Evolutionary conservation across 768 basidiomycete genomes (phyloP), one percentile per base, ranked within the genome.

Genomic region (Pseudohyphozyma bogoriensis): DNA sequence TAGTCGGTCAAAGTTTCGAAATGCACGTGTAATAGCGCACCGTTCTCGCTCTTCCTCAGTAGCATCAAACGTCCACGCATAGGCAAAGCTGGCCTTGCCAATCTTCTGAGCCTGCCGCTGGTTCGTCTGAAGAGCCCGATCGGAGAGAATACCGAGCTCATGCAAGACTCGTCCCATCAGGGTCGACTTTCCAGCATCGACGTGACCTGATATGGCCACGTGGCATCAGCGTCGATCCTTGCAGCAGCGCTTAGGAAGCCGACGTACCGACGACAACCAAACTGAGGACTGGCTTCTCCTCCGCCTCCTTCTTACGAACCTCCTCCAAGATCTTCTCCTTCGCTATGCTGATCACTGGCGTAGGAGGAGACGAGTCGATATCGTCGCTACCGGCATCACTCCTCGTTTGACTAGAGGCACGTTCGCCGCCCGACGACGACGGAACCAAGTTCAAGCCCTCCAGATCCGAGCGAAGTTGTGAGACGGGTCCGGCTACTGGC

Each of bases 141-240:
- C 91, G 62, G 87, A 86, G 51, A 96, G 72, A 66, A 81, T 79
- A 18, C 95, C 95, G 2, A 93, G 79, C 64, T 97, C 95, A 72
- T 96, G 96, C 54, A 97, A 70, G 60, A 99, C 70, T 57, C 93
- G 79, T 2, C 95, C 95, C 89, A 97, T 96, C 31, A 99, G 76
- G 1, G 95, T 99, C 7, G 91, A 95, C 74, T 99, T 99, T 29
- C 95, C 95, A 22, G 95, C 95, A 75, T 99, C 95, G 62, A 99
- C 95, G 70, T 99, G 95, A 40, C 95, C 93, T 96, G 56, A 15
- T n/a, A 67, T 10, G 18, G 26, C 3, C 15, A 50, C 24, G 28
- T 24, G 50, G 24, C 32, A 4, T 39, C 16, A 15, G 20, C 20
- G 11, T 59, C 55, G 63, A 13, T 57, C n/a, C 45, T 18, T 24